phyloP scores from a whole-genome alignment of 2,329 filamentous ascomycete genomes.

The Aaosphaeria arxii region DNA sequence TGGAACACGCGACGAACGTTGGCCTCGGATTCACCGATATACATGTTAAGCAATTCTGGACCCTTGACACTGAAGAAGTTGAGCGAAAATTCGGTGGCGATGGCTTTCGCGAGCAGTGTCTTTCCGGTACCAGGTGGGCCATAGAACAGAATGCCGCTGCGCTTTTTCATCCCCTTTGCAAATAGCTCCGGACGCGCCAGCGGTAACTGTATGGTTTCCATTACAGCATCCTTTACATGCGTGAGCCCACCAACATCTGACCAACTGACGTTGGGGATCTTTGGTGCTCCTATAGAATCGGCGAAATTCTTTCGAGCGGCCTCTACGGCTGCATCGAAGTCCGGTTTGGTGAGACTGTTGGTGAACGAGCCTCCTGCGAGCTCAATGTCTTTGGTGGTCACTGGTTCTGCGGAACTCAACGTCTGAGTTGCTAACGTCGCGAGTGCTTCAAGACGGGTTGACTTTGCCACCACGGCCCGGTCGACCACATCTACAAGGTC shows the following conservation, averaged over 20 bases:
- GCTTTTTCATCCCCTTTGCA: conserved; percentile 96
- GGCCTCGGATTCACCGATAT: conserved; percentile 90
- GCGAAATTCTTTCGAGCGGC: conserved; percentile 97
- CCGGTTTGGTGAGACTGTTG: conserved; percentile 72
- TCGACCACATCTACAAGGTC: conserved; percentile 94
- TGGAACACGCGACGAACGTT: conserved; percentile 90
- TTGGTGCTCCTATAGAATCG: conserved; percentile 93
- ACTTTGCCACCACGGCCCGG: conserved; percentile 75
- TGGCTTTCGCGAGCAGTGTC: conserved; percentile 88
- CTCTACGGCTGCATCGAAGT: conserved; percentile 92
- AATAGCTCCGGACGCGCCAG: conserved; percentile 90
- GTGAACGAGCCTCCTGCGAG: conserved; percentile 80
- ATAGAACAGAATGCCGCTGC: conserved; percentile 89
- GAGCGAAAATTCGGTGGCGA: conserved; percentile 88
- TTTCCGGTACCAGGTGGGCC: conserved; percentile 90
- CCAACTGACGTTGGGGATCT: conserved; percentile 97
- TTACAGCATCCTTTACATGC: conserved; percentile 95
- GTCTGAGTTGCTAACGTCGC: conserved; percentile 49
- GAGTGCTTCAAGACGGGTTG: conserved; percentile 71
- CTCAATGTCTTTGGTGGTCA: conserved; percentile 79
- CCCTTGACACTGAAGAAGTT: conserved; percentile 96
- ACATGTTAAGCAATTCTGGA: conserved; percentile 91
- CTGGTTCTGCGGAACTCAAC: conserved; percentile 25
- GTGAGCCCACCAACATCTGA: conserved; percentile 90
- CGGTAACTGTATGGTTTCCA: conserved; percentile 92